A percentile compares a stretch with the other conserved stretches of the same genome.
phyloP scores from a whole-genome alignment of 306 rosid genomes.

The Erythrophleum fordii region DNA sequence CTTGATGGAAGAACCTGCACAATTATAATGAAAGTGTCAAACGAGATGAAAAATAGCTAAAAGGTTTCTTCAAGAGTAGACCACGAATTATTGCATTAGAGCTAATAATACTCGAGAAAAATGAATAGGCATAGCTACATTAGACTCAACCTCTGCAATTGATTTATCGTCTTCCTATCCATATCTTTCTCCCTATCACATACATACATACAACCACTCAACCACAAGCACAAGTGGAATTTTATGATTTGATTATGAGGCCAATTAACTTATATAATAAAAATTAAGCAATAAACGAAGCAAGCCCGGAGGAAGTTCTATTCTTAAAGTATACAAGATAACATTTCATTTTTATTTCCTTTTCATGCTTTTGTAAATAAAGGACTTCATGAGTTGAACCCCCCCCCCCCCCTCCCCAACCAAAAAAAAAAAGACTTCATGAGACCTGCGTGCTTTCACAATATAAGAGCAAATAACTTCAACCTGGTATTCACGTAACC shows the following conservation, averaged over 20 bases:
- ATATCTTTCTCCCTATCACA: not conserved
- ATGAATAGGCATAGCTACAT: not conserved
- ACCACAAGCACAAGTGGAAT: constrained; percentile 2
- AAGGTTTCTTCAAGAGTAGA: not conserved
- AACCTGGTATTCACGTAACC: constrained; percentile 99
- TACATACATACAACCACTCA: not conserved
- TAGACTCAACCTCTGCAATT: not conserved
- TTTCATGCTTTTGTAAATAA: not conserved
- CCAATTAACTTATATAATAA: not conserved
- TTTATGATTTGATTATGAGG: constrained; percentile 6
- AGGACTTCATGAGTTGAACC: not conserved
- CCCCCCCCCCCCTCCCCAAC: not conserved
- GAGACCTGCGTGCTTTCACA: not conserved
- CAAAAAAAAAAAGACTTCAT: not conserved
- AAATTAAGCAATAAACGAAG: not conserved
- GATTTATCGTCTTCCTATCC: not conserved
- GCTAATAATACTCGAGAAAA: not conserved
- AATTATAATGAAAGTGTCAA: constrained; percentile 24
- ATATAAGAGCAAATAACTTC: constrained; percentile 15
- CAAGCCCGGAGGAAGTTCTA: not conserved
- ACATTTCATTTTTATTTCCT: too few relatives aligned
- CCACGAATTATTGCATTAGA: not conserved
- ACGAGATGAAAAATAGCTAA: not conserved
- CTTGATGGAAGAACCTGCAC: constrained; percentile 93
- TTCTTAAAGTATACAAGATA: not conserved